Base-by-base conservation (phyloP, 2,329 filamentous ascomycete species). In the Talaromyces sp. region DNA sequence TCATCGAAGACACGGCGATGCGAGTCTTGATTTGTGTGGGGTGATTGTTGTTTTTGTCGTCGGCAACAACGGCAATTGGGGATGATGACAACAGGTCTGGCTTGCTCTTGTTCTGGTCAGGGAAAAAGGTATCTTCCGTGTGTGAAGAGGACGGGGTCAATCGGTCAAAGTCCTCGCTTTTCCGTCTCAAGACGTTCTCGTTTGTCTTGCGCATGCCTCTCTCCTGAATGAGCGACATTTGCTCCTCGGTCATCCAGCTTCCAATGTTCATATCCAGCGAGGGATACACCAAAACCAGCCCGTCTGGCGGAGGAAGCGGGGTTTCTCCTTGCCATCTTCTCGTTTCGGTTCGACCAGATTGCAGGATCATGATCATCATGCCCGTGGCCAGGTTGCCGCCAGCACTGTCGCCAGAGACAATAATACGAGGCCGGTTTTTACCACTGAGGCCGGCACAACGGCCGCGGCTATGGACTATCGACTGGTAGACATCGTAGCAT, bases 231-330 rank as follows among this genome's bases (percentile, higher is more conserved):
- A 99, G 79, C 0, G 91, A 87, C 91, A 98, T 96, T 73, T 99
- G 93, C 74, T 98, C 94, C 69, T 98, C 94, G 0, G 91, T 93
- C 93, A 99, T 98, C 95, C 95, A 99, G 75, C 93, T 97, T 42
- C 92, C 92, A 66, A 98, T 98, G 70, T 96, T 97, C 90, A 98
- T 92, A 70, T 98, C 95, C 63, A 99, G 79, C 0, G 89, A 88
- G 0, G 95, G 95, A 70, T 99, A 99, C 62, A 96, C 87, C 56
- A 96, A 82, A 0, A 98, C 83, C 7, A 98, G 76, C 0, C 92
- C 94, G 58, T 90, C 89, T 0, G 95, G 95, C 0, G 85, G 73
- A 0, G 92, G 89, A 5, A 96, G 81, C 2, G 86, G 80, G 23
- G 78, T 78, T 65, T 87, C 82, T 14, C 81, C 82, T 61, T 82